Evolutionary conservation across 2,329 filamentous ascomycete genomes (phyloP).

Genomic region (Dothistroma pini): DNA sequence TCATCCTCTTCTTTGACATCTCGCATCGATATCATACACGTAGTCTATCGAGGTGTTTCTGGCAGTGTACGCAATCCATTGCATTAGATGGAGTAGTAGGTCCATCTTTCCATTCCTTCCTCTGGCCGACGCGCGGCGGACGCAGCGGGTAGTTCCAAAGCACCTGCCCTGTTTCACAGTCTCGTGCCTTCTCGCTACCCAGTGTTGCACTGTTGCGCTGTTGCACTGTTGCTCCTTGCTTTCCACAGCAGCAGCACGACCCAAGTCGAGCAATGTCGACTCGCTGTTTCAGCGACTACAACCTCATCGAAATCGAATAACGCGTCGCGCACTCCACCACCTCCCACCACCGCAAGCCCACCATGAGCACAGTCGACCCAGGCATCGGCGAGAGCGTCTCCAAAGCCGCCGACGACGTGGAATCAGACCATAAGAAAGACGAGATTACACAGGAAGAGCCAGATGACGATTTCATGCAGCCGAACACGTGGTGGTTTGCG

Average conservation of each 20-base stretch:
- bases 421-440: slow-evolving; percentile 24
- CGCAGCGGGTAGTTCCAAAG: background rate
- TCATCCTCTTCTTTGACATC: background rate
- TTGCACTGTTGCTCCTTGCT: background rate
- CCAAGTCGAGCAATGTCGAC: background rate
- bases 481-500: slow-evolving; percentile 56
- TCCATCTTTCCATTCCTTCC: background rate
- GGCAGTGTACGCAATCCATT: background rate
- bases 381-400: slow-evolving; percentile 50
- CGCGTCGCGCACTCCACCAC: background rate
- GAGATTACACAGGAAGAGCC: slow-evolving; percentile 42
- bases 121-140: background rate
- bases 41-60: background rate
- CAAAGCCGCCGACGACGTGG: slow-evolving; percentile 45
- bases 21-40: background rate
- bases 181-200: background rate
- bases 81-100: background rate
- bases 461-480: slow-evolving; percentile 42
- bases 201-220: too few species aligned
- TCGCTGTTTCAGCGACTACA: background rate
- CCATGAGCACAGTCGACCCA: slow-evolving; percentile 43
- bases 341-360: background rate
- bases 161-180: background rate
- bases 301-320: background rate
- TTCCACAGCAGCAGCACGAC: background rate